phyloP scores from a whole-genome alignment of 2,329 filamentous ascomycete genomes.

The Capronia americana region DNA sequence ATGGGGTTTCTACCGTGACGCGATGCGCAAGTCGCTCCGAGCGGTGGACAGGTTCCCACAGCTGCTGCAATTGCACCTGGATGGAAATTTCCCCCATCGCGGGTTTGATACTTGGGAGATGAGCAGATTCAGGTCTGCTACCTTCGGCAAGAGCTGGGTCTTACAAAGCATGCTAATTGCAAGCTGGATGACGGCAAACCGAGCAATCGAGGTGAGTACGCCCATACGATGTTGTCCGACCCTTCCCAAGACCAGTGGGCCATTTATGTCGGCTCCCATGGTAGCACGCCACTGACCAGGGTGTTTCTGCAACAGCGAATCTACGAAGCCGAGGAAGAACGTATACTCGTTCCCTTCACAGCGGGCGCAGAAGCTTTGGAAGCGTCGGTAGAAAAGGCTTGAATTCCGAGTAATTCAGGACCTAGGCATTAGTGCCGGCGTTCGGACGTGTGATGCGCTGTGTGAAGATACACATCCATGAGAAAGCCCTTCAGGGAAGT shows the following conservation, averaged over 20 bases:
- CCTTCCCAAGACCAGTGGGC: background rate
- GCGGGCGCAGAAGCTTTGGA: background rate
- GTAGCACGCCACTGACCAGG: background rate
- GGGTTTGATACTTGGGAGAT: slow-evolving; percentile 34
- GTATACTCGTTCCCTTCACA: slow-evolving; percentile 27
- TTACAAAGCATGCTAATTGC: slow-evolving; percentile 37
- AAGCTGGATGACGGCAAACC: slow-evolving; percentile 37
- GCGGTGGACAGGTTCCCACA: slow-evolving; percentile 34
- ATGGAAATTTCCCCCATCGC: slow-evolving; percentile 36
- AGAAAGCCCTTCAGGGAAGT: background rate
- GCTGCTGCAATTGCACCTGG: slow-evolving; percentile 37
- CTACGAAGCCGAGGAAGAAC: slow-evolving; percentile 33
- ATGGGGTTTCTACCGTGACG: slow-evolving; percentile 37
- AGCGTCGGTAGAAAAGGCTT: background rate
- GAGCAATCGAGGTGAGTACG: slow-evolving; percentile 34
- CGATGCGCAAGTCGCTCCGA: slow-evolving; percentile 32
- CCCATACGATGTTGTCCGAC: background rate
- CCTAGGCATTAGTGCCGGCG: background rate
- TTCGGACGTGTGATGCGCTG: background rate
- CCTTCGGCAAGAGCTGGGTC: slow-evolving; percentile 32
- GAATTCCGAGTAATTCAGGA: background rate
- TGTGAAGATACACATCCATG: background rate
- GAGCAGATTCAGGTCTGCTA: slow-evolving; percentile 21
- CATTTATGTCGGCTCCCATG: background rate
- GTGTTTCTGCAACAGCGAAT: slow-evolving; percentile 19